phyloP scores from a whole-genome alignment of 306 rosid genomes.

The Begonia loranthoides region DNA sequence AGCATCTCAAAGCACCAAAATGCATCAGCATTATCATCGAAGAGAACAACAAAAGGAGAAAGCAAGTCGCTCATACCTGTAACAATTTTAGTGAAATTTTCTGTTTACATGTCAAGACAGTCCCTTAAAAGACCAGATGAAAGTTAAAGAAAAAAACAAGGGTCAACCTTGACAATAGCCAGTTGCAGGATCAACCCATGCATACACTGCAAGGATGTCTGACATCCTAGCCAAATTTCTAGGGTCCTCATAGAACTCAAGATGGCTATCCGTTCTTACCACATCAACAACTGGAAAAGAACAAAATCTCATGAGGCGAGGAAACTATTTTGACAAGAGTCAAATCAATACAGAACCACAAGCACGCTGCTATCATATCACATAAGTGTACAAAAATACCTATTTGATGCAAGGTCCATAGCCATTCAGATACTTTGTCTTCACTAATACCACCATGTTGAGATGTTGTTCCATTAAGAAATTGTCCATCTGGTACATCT shows the following conservation, averaged over 20 bases:
- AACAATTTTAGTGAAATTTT: constrained; percentile 10
- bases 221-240: constrained; percentile 96
- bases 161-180: constrained; percentile 93
- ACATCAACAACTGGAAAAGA: constrained; percentile 73
- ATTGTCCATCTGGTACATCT: constrained; percentile 46
- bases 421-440: constrained; percentile 84
- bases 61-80: constrained; percentile 97
- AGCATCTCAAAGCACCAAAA: constrained; percentile 99
- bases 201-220: constrained; percentile 94
- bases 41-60: constrained; percentile 90
- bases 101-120: no score
- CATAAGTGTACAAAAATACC: constrained; percentile 23
- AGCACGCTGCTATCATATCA: not conserved
- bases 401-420: constrained; percentile 89
- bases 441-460: constrained; percentile 30
- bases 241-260: constrained; percentile 71
- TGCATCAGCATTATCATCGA: constrained; percentile 93
- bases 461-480: constrained; percentile 27
- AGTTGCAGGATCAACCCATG: constrained; percentile 95
- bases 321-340: constrained; percentile 10
- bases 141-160: constrained; percentile 5
- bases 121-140: constrained; percentile 5
- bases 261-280: constrained; percentile 91
- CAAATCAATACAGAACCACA: not conserved
- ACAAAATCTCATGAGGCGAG: constrained; percentile 15